Percentiles rank a stretch among this genome's conserved stretches.
Evolutionary conservation across 371 early-diverging fungal species (phyloP).

Genomic region (Mortierella sp.): DNA sequence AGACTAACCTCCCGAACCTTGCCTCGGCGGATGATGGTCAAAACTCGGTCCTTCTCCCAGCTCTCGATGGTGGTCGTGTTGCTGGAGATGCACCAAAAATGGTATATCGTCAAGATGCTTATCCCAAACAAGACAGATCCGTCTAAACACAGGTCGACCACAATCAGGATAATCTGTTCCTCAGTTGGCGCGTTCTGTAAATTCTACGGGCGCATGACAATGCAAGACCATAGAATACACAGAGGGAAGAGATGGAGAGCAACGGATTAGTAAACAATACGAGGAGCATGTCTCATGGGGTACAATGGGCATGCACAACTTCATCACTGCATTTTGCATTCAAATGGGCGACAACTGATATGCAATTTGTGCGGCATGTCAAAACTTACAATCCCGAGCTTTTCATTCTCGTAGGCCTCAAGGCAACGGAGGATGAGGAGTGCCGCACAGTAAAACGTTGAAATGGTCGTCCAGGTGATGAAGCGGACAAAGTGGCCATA

Average conservation of each 20-base stretch:
- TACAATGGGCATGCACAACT: background rate
- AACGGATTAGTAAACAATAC: background rate
- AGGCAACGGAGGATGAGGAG: constrained; percentile 59
- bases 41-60: constrained; percentile 72
- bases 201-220: constrained; percentile 13
- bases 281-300: background rate
- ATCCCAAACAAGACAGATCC: constrained; percentile 80
- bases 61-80: constrained; percentile 98
- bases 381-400: constrained; percentile 38
- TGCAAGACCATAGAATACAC: background rate
- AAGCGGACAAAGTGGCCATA: constrained; percentile 93
- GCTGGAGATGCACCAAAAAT: constrained; percentile 81
- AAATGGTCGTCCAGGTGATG: constrained; percentile 76
- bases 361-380: background rate
- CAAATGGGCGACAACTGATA: too few species aligned
- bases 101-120: constrained; percentile 85
- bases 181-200: constrained; percentile 63
- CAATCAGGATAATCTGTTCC: constrained; percentile 74
- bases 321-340: too few species aligned
- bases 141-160: constrained; percentile 79
- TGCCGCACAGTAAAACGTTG: constrained; percentile 64
- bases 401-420: constrained; percentile 66
- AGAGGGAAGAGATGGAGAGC: too few species aligned
- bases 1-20: constrained; percentile 40
- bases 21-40: constrained; percentile 50